These are phyloP conservation scores for Lichtheimia ramosa DNA, from an alignment of 371 early-diverging fungal species.

Conservation along the genomic window DNA sequence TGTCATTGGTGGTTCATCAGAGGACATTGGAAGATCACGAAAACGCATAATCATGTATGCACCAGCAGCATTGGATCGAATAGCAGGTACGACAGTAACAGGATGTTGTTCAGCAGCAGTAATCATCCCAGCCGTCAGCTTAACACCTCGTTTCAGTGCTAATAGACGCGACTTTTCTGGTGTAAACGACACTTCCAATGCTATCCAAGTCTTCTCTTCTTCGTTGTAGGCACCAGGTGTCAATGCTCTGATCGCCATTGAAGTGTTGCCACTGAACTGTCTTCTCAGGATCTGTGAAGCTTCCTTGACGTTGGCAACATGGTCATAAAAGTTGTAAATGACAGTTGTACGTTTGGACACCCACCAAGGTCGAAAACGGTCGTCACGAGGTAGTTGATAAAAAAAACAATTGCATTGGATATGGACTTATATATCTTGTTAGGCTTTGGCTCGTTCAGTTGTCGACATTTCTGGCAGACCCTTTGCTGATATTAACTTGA, in stretches of 20 bases:
- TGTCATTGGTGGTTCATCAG: neutral
- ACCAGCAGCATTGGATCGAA: neutral
- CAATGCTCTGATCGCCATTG: neutral
- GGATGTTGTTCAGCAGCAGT: neutral
- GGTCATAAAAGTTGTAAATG: slow-evolving; percentile 1
- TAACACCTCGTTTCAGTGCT: slow-evolving; percentile 2
- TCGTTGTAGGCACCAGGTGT: neutral
- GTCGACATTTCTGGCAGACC: slow-evolving; percentile 97
- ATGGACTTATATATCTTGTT: slow-evolving; percentile 4
- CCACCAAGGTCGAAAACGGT: slow-evolving; percentile 4
- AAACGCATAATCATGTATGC: slow-evolving; percentile 9
- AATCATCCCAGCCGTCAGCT: neutral
- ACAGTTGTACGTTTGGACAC: neutral
- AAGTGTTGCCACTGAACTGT: slow-evolving; percentile 8
- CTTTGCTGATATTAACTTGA: slow-evolving; percentile 78
- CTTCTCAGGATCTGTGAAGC: slow-evolving; percentile 4
- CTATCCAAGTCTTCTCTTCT: neutral
- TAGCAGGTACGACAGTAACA: slow-evolving; percentile 5
- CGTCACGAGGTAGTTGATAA: neutral
- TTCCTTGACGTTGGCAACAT: slow-evolving; percentile 1
- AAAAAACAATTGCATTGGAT: too few relatives aligned
- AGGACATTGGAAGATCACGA: neutral
- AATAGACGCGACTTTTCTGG: neutral
- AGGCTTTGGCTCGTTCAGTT: slow-evolving; percentile 91
- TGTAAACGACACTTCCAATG: neutral